A percentile compares a stretch with the other conserved stretches of the same genome.
phyloP scores from a whole-genome alignment of 2,329 filamentous ascomycete genomes.

The Madurella fahalii region DNA sequence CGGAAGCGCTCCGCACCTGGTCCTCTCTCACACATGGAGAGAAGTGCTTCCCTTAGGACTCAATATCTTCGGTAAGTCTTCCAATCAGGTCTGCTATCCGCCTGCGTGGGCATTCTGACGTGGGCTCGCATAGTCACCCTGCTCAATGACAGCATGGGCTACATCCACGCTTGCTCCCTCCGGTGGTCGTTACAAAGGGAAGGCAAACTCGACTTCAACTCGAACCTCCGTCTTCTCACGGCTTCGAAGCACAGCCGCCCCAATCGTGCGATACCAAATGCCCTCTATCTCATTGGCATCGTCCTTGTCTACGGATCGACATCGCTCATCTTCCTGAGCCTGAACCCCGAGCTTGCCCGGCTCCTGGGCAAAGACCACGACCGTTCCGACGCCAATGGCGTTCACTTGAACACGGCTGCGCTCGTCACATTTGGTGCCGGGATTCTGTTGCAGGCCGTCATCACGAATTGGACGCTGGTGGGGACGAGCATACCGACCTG shows the following conservation, averaged over 20 bases:
- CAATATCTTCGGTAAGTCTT: constrained; percentile 33
- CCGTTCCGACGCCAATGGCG: constrained; percentile 6
- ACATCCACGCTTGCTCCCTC: constrained; percentile 29
- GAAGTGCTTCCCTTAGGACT: constrained; percentile 28
- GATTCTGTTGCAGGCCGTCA: constrained; percentile 27
- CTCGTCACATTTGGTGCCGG: constrained; percentile 27
- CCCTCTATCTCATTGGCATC: constrained; percentile 25
- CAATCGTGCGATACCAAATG: constrained; percentile 28
- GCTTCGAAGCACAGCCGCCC: constrained; percentile 21
- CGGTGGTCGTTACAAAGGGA: constrained; percentile 31
- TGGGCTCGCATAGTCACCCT: constrained; percentile 23
- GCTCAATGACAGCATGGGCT: constrained; percentile 32
- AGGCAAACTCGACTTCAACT: constrained; percentile 30
- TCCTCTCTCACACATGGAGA: constrained; percentile 15
- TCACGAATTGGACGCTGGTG: constrained; percentile 28
- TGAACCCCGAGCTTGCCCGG: constrained; percentile 24
- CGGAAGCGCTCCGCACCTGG: constrained; percentile 10
- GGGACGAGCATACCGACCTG: constrained; percentile 28
- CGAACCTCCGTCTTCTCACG: constrained; percentile 30
- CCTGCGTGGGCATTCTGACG: neutral
- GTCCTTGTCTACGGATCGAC: constrained; percentile 30
- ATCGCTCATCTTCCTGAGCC: constrained; percentile 28
- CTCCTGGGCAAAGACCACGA: constrained; percentile 15
- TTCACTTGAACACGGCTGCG: constrained; percentile 25
- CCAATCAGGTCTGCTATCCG: neutral